phyloP scores from a whole-genome alignment of 2,329 filamentous ascomycete species.

The Colletotrichum neosansevieriae region DNA sequence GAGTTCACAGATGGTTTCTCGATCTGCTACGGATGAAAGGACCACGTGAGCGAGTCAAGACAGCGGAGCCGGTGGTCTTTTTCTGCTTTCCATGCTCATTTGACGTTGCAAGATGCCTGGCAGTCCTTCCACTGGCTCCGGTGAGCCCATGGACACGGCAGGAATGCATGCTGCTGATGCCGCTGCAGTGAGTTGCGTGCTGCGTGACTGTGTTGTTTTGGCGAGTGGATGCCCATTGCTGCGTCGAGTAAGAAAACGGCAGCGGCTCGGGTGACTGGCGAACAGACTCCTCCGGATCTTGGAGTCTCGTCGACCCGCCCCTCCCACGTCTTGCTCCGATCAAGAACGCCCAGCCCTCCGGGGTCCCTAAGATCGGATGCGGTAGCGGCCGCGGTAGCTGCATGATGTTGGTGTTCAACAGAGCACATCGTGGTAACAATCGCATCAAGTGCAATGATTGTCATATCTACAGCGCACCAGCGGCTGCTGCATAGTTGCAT shows the following conservation, averaged over 20 bases:
- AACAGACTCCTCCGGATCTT: constrained; percentile 24
- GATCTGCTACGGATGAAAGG: constrained; percentile 23
- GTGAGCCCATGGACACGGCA: constrained; percentile 4
- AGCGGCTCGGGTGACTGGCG: constrained; percentile 31
- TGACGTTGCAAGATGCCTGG: constrained; percentile 6
- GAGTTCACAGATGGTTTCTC: constrained; percentile 13
- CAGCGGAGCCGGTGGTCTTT: constrained; percentile 15
- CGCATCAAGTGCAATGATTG: constrained; percentile 20
- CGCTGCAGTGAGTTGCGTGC: constrained; percentile 20
- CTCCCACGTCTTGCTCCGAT: constrained; percentile 25
- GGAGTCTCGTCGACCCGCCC: constrained; percentile 21
- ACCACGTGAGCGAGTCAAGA: constrained; percentile 39
- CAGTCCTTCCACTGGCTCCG: constrained; percentile 8
- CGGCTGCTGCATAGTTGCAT: constrained; percentile 20
- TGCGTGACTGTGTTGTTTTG: constrained; percentile 10
- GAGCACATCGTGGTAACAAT: constrained; percentile 19
- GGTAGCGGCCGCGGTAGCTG: constrained; percentile 23
- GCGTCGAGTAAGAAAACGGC: constrained; percentile 16
- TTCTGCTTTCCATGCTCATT: constrained; percentile 13
- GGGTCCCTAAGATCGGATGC: constrained; percentile 32
- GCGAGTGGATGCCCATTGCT: constrained; percentile 3
- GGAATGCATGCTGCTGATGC: constrained; percentile 10
- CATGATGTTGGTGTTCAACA: constrained; percentile 34
- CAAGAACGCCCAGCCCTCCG: constrained; percentile 19
- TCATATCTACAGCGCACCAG: constrained; percentile 16